Evolutionary conservation across 2,329 filamentous ascomycete genomes (phyloP).

Genomic region (Anthostomella pinea): DNA sequence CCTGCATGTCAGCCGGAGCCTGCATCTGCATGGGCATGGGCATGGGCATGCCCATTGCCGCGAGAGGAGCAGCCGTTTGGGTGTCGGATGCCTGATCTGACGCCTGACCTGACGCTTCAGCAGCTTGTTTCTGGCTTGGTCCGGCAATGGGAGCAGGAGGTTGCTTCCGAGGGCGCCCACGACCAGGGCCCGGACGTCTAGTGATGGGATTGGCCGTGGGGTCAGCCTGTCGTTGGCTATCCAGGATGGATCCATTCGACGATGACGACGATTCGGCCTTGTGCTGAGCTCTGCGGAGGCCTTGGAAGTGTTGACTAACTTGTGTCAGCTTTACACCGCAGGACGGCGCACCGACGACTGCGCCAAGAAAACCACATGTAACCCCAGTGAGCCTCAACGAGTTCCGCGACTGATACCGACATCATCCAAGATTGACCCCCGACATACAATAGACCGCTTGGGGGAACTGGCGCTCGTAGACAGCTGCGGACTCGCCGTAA

Average conservation of each 20-base stretch:
- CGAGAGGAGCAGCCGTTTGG: slow-evolving; percentile 6
- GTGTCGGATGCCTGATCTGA: too few relatives aligned
- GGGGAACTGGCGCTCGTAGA: too few relatives aligned
- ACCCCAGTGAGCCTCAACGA: too few relatives aligned
- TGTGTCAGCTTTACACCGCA: slow-evolving; percentile 14
- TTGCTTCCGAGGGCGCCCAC: slow-evolving; percentile 51
- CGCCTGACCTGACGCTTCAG: slow-evolving; percentile 5
- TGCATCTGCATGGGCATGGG: slow-evolving; percentile 12
- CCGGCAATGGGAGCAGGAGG: slow-evolving; percentile 21
- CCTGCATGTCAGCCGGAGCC: slow-evolving; percentile 11
- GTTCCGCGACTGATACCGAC: too few relatives aligned
- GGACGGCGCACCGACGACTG: not conserved
- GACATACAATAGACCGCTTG: too few relatives aligned
- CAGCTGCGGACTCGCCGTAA: too few relatives aligned
- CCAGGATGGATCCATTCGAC: slow-evolving; percentile 31
- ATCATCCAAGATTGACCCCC: too few relatives aligned
- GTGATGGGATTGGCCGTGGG: slow-evolving; percentile 58
- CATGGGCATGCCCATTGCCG: slow-evolving; percentile 5
- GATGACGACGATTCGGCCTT: slow-evolving; percentile 50
- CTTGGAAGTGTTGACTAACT: slow-evolving; percentile 59
- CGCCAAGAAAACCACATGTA: too few relatives aligned
- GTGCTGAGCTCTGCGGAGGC: slow-evolving; percentile 53
- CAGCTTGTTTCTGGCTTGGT: slow-evolving; percentile 9
- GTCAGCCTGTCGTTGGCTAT: slow-evolving; percentile 42
- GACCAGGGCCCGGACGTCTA: slow-evolving; percentile 56